A percentile compares a stretch with the other conserved stretches of the same genome.
phyloP scores from a whole-genome alignment of 345 rosid genomes.

The Populus nigra region DNA sequence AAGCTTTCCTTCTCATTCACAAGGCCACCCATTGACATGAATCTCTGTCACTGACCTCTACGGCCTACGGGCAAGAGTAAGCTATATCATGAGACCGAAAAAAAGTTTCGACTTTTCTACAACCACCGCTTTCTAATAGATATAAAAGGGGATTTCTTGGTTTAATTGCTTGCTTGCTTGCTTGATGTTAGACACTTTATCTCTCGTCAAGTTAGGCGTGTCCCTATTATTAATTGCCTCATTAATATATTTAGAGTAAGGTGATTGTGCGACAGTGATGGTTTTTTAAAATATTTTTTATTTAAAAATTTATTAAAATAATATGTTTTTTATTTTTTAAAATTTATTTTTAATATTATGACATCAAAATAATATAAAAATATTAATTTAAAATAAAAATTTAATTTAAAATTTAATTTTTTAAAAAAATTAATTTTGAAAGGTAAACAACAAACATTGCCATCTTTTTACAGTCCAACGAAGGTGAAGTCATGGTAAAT shows the following conservation, averaged over 20 bases:
- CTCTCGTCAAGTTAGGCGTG: constrained; percentile 22
- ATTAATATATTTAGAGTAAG: not conserved
- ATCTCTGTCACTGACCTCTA: not conserved
- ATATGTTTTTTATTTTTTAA: too few species aligned
- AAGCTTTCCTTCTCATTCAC: not conserved
- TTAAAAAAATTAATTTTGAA: too few species aligned
- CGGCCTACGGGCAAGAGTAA: constrained; percentile 7
- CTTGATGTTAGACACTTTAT: not conserved
- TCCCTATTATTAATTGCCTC: not conserved
- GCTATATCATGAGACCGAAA: not conserved
- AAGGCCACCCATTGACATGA: constrained; percentile 17
- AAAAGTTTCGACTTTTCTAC: not conserved
- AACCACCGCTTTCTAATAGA: constrained; percentile 10
- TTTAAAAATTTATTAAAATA: too few species aligned
- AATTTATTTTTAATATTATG: too few species aligned
- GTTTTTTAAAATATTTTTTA: too few species aligned
- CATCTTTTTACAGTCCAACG: not conserved
- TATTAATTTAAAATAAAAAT: too few species aligned
- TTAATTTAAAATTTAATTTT: too few species aligned
- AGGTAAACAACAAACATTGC: too few species aligned
- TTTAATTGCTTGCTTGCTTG: constrained; percentile 3
- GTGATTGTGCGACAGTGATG: too few species aligned
- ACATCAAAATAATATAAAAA: too few species aligned
- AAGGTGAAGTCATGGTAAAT: not conserved
- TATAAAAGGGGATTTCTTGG: constrained; percentile 4